Evolutionary conservation across 441 rosid genomes (phyloP).

Genomic region (Cnidoscolus chayamansa): DNA sequence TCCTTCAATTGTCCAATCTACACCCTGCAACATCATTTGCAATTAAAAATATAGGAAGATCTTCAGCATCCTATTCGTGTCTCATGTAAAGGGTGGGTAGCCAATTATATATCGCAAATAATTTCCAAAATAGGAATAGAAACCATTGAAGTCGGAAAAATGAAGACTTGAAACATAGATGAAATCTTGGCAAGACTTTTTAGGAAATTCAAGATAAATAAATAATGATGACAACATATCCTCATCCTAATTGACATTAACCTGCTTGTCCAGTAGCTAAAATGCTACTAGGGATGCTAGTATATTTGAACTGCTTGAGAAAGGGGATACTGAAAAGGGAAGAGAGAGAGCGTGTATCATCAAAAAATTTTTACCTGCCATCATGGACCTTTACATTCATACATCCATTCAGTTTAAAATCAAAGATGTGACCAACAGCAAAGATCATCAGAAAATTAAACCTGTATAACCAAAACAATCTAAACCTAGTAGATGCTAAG

Average conservation of each 20-base stretch:
- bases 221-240: background rate
- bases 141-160: background rate
- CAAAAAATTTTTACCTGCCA: slow-evolving; percentile 37
- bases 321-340: background rate
- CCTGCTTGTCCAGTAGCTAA: background rate
- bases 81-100: no score
- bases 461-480: slow-evolving; percentile 59
- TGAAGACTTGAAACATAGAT: background rate
- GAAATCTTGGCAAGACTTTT: no score
- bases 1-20: slow-evolving; percentile 37
- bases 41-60: slow-evolving; percentile 33
- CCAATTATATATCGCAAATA: background rate
- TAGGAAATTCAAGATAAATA: background rate
- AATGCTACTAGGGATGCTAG: background rate
- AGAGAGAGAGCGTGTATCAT: slow-evolving; percentile 14
- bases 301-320: background rate
- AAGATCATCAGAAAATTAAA: slow-evolving; percentile 26
- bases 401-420: slow-evolving; percentile 26
- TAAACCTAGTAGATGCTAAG: slow-evolving; percentile 50
- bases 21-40: slow-evolving; percentile 54
- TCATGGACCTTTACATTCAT: slow-evolving; percentile 31
- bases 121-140: background rate
- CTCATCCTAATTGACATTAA: no score
- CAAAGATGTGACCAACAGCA: slow-evolving; percentile 24
- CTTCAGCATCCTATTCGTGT: background rate